phyloP scores from a whole-genome alignment of 1,139 yeast species.

The Suhomyces maxii region DNA sequence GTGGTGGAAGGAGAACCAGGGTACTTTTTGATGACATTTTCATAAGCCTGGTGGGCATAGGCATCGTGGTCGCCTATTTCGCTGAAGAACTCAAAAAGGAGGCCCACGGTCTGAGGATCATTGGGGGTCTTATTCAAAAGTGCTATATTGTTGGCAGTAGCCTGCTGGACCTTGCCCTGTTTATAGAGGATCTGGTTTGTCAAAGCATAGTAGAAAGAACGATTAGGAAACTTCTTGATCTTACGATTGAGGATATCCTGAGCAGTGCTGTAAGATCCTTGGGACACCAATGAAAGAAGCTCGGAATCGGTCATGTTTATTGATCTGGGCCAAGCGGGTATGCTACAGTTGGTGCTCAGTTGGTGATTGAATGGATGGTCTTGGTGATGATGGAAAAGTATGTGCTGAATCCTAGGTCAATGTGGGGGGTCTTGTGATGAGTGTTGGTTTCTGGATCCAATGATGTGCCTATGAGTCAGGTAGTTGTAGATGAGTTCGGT shows the following conservation, averaged over 20 bases:
- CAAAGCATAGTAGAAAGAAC: conserved; percentile 54
- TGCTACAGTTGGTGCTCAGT: neutral
- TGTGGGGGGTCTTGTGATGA: no score
- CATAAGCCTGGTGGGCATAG: conserved; percentile 50
- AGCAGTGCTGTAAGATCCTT: conserved; percentile 57
- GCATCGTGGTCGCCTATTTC: conserved; percentile 24
- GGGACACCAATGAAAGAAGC: conserved; percentile 48
- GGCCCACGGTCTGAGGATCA: conserved; percentile 53
- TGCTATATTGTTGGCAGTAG: conserved; percentile 41
- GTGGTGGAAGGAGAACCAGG: conserved; percentile 30
- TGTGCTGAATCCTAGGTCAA: neutral
- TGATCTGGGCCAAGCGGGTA: neutral
- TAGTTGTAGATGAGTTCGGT: no score
- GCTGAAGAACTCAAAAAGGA: conserved; percentile 42
- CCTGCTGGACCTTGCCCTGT: conserved; percentile 45
- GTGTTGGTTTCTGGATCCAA: no score
- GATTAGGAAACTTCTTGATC: conserved; percentile 55
- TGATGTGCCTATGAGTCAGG: no score
- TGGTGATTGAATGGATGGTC: neutral
- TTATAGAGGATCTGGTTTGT: conserved; percentile 43
- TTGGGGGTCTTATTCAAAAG: conserved; percentile 50
- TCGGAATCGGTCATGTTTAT: conserved; percentile 25
- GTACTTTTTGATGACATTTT: conserved; percentile 55
- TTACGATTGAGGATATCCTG: conserved; percentile 49
- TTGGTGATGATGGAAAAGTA: neutral